Base-by-base conservation (phyloP, 2,329 filamentous ascomycete genomes). In the Aspergillus luchuensis region DNA sequence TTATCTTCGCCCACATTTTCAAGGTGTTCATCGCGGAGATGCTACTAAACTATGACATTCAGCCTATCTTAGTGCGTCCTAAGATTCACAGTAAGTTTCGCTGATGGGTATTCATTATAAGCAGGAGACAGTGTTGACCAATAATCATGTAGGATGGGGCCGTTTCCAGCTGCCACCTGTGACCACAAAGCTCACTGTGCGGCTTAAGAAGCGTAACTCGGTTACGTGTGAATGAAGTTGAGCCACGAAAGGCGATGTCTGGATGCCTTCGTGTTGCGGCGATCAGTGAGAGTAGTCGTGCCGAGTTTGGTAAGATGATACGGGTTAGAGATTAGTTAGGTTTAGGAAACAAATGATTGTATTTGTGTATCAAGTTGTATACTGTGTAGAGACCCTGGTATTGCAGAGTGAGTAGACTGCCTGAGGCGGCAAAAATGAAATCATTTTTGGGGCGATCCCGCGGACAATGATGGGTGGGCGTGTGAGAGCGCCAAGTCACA, bases 81-180 rank as follows among this genome's bases (percentile, higher is more conserved):
- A 61, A 59, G 5, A 61, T 63, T 38, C 61, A 59, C 30, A 17
- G 61, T 63, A 19, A 52, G 61, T 58, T 2, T 15, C 13, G 7
- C 0, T 38, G 4, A 13, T 45, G 5, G 41, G 19, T 15, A 13
- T 10, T 13, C 4, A 25, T 47, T 11, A 3, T 5, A 4, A 8
- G 11, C 8, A 11, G n/a, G 23, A 7, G 21, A 30, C 8, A 39
- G 25, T 33, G 39, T 25, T 56, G 25, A 38, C 56, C 23, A 28
- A 19, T 36, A 11, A 36, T 30, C 8, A n/a, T 7, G 11, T 23
- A 63, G 61, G 58, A 56, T 63, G 61, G 61, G 61, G 58, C 10
- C 58, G 61, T 38, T 63, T 63, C 52, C 61, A 63, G 55, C 43
- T 63, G 54, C 61, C 61, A 21, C 61, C 61, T 6, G 11, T 63